Percentiles rank a stretch among this genome's conserved stretches.
Evolutionary conservation across 306 rosid genomes (phyloP).

Genomic region (Ormosia semicastrata): DNA sequence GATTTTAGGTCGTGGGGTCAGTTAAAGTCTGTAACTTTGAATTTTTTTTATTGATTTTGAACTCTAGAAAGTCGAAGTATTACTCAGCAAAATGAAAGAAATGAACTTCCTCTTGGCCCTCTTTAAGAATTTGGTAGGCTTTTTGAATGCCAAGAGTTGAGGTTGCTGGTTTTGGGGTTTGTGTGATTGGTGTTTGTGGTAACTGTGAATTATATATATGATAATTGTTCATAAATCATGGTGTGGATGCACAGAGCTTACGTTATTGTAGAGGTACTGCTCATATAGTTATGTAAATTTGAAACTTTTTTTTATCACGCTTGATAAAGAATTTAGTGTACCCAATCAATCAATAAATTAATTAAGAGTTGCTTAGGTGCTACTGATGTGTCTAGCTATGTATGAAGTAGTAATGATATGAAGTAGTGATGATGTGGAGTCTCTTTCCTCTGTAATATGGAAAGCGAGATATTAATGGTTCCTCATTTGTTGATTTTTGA

Average conservation of each 20-base stretch:
- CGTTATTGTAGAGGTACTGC: neutral
- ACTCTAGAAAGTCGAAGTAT: neutral
- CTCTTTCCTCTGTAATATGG: neutral
- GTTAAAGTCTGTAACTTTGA: neutral
- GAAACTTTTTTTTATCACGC: neutral
- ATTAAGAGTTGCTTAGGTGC: conserved; percentile 1
- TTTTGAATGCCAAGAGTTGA: neutral
- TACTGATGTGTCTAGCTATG: neutral
- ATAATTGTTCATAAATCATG: neutral
- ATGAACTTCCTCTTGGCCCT: neutral
- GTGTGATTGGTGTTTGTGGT: neutral
- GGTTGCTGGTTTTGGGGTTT: conserved; percentile 16
- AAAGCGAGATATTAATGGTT: neutral
- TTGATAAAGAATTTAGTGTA: neutral
- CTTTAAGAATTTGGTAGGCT: neutral
- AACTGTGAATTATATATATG: neutral
- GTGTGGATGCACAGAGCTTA: neutral
- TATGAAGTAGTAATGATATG: neutral
- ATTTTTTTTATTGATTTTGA: neutral
- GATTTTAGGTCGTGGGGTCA: conserved; percentile 9
- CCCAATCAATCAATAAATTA: neutral
- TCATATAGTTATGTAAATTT: neutral
- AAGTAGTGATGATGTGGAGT: neutral
- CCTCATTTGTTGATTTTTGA: neutral
- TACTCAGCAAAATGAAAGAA: neutral